Conservation (phyloP, 2,329 filamentous ascomycete genomes). For the Pseudocercospora ulei region DNA sequence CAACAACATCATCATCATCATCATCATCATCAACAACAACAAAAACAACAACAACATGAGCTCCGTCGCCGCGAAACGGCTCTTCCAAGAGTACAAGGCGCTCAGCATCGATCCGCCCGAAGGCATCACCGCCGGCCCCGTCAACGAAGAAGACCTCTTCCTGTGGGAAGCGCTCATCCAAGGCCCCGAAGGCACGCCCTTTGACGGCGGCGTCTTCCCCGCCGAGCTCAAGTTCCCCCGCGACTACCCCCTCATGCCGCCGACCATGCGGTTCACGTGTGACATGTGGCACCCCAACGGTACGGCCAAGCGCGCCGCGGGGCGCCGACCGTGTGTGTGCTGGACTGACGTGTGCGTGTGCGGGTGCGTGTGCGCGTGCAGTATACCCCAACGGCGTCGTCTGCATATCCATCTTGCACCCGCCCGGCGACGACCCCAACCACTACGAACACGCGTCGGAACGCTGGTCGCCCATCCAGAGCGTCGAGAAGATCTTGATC, state of each 20-base stretch:
- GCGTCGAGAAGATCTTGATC: constrained; percentile 93
- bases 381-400: constrained; percentile 87
- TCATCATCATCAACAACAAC: too few relatives aligned
- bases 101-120: constrained; percentile 94
- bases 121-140: constrained; percentile 87
- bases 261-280: constrained; percentile 88
- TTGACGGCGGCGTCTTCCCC: constrained; percentile 89
- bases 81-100: constrained; percentile 92
- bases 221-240: constrained; percentile 90
- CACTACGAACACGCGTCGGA: constrained; percentile 95
- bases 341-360: not conserved
- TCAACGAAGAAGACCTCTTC: constrained; percentile 90
- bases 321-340: not conserved
- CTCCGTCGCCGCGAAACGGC: constrained; percentile 56
- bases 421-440: constrained; percentile 92
- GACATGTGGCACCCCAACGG: constrained; percentile 97
- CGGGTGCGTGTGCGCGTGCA: constrained; percentile 35
- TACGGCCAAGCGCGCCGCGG: constrained; percentile 36
- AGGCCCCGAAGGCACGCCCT: constrained; percentile 89
- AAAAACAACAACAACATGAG: constrained; percentile 30
- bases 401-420: constrained; percentile 96
- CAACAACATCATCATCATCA: too few relatives aligned
- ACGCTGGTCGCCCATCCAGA: constrained; percentile 93
- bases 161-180: constrained; percentile 95
- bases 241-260: constrained; percentile 93